Percentiles rank a stretch among this genome's conserved stretches.
Conservation (phyloP, 2,329 filamentous ascomycete genomes). For the Nectriaceae sp. region DNA sequence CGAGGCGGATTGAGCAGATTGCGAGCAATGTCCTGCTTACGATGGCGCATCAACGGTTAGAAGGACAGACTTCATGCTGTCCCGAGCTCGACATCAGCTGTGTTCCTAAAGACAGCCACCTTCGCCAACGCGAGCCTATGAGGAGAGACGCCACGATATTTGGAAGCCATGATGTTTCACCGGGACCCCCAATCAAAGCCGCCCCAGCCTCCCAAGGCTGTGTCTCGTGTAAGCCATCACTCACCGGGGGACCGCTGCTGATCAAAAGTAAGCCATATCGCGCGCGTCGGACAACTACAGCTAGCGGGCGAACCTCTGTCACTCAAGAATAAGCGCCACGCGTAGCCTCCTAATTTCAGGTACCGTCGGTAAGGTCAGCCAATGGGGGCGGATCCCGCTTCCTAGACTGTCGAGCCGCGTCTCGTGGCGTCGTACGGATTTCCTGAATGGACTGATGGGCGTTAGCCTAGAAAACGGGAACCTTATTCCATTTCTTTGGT, state of each 20-base stretch:
- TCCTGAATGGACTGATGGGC: constrained; percentile 10
- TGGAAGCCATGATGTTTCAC: not conserved
- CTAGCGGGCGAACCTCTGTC: not conserved
- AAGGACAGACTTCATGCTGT: not conserved
- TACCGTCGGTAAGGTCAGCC: constrained; percentile 18
- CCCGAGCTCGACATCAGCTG: not conserved
- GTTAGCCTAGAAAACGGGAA: constrained; percentile 11
- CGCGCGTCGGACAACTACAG: not conserved
- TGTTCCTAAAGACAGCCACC: not conserved
- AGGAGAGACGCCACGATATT: not conserved
- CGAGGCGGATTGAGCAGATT: not conserved
- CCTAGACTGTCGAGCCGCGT: constrained; percentile 20
- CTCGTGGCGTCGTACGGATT: constrained; percentile 19
- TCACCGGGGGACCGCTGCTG: not conserved
- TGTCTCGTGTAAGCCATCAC: too few relatives aligned
- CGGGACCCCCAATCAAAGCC: not conserved
- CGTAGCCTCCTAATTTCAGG: constrained; percentile 27
- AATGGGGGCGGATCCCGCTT: constrained; percentile 24
- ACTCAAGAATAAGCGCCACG: constrained; percentile 4
- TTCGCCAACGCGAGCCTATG: not conserved
- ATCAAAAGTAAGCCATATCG: not conserved
- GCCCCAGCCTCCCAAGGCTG: too few relatives aligned
- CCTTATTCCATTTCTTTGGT: constrained; percentile 11
- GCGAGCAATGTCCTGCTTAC: not conserved
- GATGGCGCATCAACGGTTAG: not conserved